Evolutionary conservation across 106 monocot species (phyloP).

Genomic region (Amphibolis antarctica): DNA sequence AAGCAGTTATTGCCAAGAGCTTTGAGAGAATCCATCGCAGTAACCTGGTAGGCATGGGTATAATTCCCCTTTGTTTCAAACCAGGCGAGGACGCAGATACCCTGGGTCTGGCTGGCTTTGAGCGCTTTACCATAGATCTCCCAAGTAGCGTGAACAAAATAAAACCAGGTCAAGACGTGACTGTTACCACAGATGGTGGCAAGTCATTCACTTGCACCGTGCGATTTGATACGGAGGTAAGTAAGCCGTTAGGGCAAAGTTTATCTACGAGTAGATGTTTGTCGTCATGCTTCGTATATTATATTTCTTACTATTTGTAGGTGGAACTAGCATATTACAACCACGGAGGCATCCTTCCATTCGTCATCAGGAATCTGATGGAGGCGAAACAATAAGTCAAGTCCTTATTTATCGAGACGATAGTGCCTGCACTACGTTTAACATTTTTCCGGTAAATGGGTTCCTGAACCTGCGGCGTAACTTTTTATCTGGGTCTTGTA

Average conservation of each 20-base stretch:
- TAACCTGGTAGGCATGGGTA: constrained; percentile 95
- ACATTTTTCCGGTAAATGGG: background rate
- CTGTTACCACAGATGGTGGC: constrained; percentile 47
- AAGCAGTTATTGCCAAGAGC: constrained; percentile 91
- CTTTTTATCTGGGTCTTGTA: background rate
- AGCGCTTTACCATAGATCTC: constrained; percentile 66
- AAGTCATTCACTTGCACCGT: constrained; percentile 72
- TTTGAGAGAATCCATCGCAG: constrained; percentile 97
- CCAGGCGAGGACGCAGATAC: constrained; percentile 77
- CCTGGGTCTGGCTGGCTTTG: constrained; percentile 77
- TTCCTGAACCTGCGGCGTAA: background rate
- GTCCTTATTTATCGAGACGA: background rate
- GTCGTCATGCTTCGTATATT: too few relatives aligned
- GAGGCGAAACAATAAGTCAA: constrained; percentile 10
- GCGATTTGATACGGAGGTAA: constrained; percentile 94
- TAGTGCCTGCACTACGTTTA: background rate
- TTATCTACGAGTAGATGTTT: background rate
- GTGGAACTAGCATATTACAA: constrained; percentile 88
- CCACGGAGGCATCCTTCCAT: constrained; percentile 85
- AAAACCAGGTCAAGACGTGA: constrained; percentile 80
- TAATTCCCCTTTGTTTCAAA: constrained; percentile 88
- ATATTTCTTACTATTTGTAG: constrained; percentile 14
- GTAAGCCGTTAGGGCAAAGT: background rate
- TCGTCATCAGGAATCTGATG: constrained; percentile 73
- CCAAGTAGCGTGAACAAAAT: constrained; percentile 53